Base-by-base conservation (phyloP, 2,329 filamentous ascomycete species). In the Arachnopeziza araneosa region DNA sequence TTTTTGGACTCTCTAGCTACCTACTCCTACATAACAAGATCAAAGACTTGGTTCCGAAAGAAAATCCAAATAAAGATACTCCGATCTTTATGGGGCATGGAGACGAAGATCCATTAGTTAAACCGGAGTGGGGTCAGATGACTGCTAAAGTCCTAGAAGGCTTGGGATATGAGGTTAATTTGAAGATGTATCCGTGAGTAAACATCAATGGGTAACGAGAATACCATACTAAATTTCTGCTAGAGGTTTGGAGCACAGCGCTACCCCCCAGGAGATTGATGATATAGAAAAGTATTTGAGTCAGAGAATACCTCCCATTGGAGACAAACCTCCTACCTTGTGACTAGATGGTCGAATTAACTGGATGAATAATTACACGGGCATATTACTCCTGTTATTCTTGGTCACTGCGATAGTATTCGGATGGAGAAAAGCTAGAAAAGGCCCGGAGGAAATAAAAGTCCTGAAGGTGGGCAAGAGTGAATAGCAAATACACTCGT, bases 51-150 rank as follows among this genome's bases (percentile, higher is more conserved):
- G 73, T 83, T 19, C 78, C 82, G 1, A 77, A 78, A 66, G 78
- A 81, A 24, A 82, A 77, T 66, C 78, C 81, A 58, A 92, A 91
- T 74, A 84, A 87, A 74, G 79, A 88, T 50, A 96, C 91, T 1
- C 89, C 90, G 1, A 86, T 98, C 64, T 90, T 95, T 75, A 89
- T 97, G 86, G 91, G 84, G 14, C 95, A 98, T 69, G 95, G 95
- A n/a, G 83, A 87, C 63, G 76, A 76, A 0, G 93, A 99, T 73
- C 81, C 81, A 17, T 77, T 96, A 2, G 89, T 97, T 9, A 81
- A 80, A 66, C 82, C 86, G 51, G 76, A 82, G 59, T 88, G 89
- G 74, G 93, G 90, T 17, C 76, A 84, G 72, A 73, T 79, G 74
- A 91, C 89, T 24, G 84, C 82, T 2, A 80, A 90, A 50, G 73